phyloP scores from a whole-genome alignment of 179 eudicot species.

The Corrigiola litoralis region DNA sequence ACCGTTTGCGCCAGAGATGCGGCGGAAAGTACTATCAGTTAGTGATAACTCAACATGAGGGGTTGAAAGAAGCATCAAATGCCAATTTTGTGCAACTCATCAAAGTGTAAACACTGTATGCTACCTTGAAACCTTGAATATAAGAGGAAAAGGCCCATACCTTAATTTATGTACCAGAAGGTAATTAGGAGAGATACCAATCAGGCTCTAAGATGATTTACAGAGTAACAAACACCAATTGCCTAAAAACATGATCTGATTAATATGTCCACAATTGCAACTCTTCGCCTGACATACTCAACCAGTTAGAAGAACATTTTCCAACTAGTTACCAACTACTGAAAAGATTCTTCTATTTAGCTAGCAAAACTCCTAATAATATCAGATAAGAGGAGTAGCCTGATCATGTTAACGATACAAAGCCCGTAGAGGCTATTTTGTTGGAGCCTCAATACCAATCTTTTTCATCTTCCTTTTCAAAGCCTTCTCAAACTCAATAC shows the following conservation, averaged over 20 bases:
- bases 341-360: slow-evolving; percentile 3
- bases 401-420: neutral
- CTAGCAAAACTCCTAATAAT: slow-evolving; percentile 10
- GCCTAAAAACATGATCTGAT: neutral
- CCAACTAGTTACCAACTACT: neutral
- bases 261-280: neutral
- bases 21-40: too few relatives aligned
- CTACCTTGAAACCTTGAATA: too few relatives aligned
- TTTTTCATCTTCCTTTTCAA: slow-evolving; percentile 54
- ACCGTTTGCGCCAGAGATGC: too few relatives aligned
- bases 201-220: neutral
- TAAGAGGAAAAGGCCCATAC: too few relatives aligned
- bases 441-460: neutral
- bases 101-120: too few relatives aligned
- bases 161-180: too few relatives aligned
- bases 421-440: slow-evolving; percentile 1
- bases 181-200: neutral
- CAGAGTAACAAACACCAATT: neutral
- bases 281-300: neutral
- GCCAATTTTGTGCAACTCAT: too few relatives aligned
- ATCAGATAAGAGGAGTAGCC: neutral
- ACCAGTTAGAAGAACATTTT: slow-evolving; percentile 5
- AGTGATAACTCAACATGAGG: too few relatives aligned
- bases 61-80: too few relatives aligned
- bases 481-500: slow-evolving; percentile 44